Conservation (phyloP, 1,284 basidiomycete species). For the Apiotrichum gracile region DNA sequence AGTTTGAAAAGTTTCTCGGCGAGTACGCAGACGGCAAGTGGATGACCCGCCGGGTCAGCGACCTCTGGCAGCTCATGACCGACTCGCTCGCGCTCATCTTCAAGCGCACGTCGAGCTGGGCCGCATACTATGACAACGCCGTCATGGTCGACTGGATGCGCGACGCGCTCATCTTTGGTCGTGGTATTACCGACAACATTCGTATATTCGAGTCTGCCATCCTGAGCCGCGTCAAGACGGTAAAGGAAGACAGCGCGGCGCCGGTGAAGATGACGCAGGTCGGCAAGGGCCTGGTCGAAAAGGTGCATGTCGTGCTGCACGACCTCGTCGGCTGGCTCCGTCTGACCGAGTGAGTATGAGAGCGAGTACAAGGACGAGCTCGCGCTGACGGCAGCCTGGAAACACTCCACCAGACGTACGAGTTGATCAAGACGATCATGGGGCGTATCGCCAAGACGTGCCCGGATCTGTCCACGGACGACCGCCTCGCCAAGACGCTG, state of each 20-base stretch:
- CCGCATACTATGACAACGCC: slow-evolving; percentile 66
- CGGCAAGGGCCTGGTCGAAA: slow-evolving; percentile 66
- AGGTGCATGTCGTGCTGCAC: slow-evolving; percentile 68
- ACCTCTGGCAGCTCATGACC: slow-evolving; percentile 78
- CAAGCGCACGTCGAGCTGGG: slow-evolving; percentile 72
- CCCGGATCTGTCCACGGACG: slow-evolving; percentile 25
- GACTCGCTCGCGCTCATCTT: slow-evolving; percentile 74
- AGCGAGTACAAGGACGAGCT: background rate
- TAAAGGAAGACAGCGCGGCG: slow-evolving; percentile 12
- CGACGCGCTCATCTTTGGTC: slow-evolving; percentile 84
- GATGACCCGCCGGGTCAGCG: slow-evolving; percentile 56
- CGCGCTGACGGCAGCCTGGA: slow-evolving; percentile 61
- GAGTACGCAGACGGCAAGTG: slow-evolving; percentile 23
- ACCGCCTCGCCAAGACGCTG: slow-evolving; percentile 26
- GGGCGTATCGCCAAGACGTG: slow-evolving; percentile 48
- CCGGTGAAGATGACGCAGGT: slow-evolving; percentile 45
- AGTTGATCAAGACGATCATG: slow-evolving; percentile 70
- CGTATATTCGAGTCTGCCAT: slow-evolving; percentile 69
- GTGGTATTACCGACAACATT: slow-evolving; percentile 74
- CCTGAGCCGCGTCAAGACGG: slow-evolving; percentile 39
- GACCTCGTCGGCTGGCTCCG: slow-evolving; percentile 80
- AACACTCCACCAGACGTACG: slow-evolving; percentile 76
- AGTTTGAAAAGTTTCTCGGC: slow-evolving; percentile 49
- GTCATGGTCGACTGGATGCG: slow-evolving; percentile 95
- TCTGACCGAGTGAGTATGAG: slow-evolving; percentile 60